Evolutionary conservation across 2,329 filamentous ascomycete species (phyloP).

Genomic region (Colletotrichum destructivum): DNA sequence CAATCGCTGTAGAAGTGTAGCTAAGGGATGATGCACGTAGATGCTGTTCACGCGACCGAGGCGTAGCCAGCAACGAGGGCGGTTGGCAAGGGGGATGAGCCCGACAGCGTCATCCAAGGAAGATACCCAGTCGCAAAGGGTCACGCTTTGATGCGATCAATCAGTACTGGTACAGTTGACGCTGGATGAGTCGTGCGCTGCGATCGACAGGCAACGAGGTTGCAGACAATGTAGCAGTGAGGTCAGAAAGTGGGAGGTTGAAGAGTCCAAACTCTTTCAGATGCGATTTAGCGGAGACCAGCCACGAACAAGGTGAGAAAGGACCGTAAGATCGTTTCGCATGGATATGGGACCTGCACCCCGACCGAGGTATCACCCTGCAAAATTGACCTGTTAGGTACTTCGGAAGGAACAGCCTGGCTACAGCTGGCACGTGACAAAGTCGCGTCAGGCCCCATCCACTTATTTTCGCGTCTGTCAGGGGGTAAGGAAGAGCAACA

Average conservation of each 20-base stretch:
- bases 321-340: slow-evolving; percentile 31
- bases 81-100: slow-evolving; percentile 27
- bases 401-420: neutral
- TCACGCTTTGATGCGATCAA: slow-evolving; percentile 27
- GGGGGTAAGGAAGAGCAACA: slow-evolving; percentile 15
- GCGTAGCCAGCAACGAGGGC: slow-evolving; percentile 39
- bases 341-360: slow-evolving; percentile 25
- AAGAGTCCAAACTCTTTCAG: slow-evolving; percentile 44
- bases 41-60: slow-evolving; percentile 59
- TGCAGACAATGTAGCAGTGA: slow-evolving; percentile 37
- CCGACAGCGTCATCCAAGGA: slow-evolving; percentile 35
- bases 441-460: slow-evolving; percentile 25
- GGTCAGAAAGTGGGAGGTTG: slow-evolving; percentile 44
- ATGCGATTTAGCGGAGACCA: slow-evolving; percentile 43
- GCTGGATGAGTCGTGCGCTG: slow-evolving; percentile 36
- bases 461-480: slow-evolving; percentile 30
- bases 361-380: slow-evolving; percentile 14
- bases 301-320: slow-evolving; percentile 40
- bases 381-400: neutral
- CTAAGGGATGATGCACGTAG: slow-evolving; percentile 44
- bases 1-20: slow-evolving; percentile 22
- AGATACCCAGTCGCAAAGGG: slow-evolving; percentile 29
- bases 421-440: slow-evolving; percentile 26
- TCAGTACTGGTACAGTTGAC: slow-evolving; percentile 17
- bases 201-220: slow-evolving; percentile 29